Base-by-base conservation (phyloP, 2,329 filamentous ascomycete species). In the Xylaria sp. region DNA sequence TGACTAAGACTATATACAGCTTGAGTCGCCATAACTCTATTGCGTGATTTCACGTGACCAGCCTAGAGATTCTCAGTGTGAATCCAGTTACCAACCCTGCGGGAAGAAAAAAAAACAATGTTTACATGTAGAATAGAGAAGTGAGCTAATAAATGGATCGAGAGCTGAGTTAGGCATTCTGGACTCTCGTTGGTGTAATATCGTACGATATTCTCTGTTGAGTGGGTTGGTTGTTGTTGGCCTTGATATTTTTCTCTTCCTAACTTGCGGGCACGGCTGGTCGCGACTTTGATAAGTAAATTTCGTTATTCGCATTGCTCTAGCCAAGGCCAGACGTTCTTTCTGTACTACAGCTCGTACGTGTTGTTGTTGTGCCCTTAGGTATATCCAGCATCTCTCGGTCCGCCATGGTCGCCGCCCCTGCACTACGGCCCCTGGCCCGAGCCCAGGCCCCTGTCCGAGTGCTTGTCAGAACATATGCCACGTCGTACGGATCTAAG, bases 401-500 rank as follows among this genome's bases (percentile, higher is more conserved):
- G 51, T 61, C 55, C 61, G 60, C 54, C 9, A 74, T 74, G 72
- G 67, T 61, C 27, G 61, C 50, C 9, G 59, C 59, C 47, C 50
- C 61, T 39, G 58, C 60, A 24, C 50, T 72, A 21, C 69, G 71
- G 21, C 72, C 73, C 45, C 67, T 76, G 64, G 69, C 65, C 34
- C 65, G 67, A 62, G 69, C 65, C 34, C 65, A 67, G 47, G 70
- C 61, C 47, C 71, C 75, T 12, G 54, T 55, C 30, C 65, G 65
- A 39, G 62, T 54, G 27, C 55, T 74, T 27, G 47, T 65, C 50
- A 70, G 75, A 54, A 70, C 69, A 21, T 78, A 77, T 64, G 75
- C 75, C n/a, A 77, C 76, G 34, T 72, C 74, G 2, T 75, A 74
- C 63, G 75, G 75, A n/a, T 67, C 72, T 9, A 77, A 71, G 59